phyloP scores from a whole-genome alignment of 1,284 basidiomycete genomes.

The Moesziomyces antarcticus region DNA sequence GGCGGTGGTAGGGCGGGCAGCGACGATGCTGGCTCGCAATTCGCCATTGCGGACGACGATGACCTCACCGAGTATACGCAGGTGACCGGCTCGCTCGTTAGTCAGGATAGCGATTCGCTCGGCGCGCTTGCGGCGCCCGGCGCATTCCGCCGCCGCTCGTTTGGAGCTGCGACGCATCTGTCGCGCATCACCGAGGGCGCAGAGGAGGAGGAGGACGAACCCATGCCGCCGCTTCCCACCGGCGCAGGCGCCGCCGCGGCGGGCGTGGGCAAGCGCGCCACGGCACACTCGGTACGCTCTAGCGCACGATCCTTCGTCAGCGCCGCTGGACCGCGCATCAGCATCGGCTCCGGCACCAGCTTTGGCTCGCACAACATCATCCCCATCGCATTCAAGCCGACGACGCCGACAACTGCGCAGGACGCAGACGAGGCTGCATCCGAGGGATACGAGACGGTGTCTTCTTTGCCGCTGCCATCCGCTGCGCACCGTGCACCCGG shows the following conservation, averaged over 20 bases:
- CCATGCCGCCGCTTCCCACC: not conserved
- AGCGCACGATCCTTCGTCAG: slow-evolving; percentile 11
- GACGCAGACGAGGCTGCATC: not conserved
- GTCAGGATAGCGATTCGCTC: slow-evolving; percentile 14
- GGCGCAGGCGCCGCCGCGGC: not conserved
- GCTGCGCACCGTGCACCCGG: slow-evolving; percentile 35
- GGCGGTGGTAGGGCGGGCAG: slow-evolving; percentile 5
- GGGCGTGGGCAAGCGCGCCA: slow-evolving; percentile 12
- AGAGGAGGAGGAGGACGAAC: slow-evolving; percentile 50
- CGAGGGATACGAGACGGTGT: slow-evolving; percentile 4
- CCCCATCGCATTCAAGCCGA: slow-evolving; percentile 44
- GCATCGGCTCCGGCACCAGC: slow-evolving; percentile 36
- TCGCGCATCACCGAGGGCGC: slow-evolving; percentile 50
- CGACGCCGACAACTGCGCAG: not conserved
- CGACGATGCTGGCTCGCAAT: slow-evolving; percentile 12
- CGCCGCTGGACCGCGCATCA: slow-evolving; percentile 37
- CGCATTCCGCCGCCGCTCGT: slow-evolving; percentile 32
- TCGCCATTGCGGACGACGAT: slow-evolving; percentile 32
- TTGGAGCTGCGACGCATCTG: slow-evolving; percentile 53
- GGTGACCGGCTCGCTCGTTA: slow-evolving; percentile 28
- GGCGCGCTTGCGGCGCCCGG: slow-evolving; percentile 46
- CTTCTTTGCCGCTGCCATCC: slow-evolving; percentile 16
- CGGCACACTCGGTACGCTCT: slow-evolving; percentile 11
- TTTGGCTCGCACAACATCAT: slow-evolving; percentile 41
- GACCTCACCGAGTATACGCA: slow-evolving; percentile 53